Evolutionary conservation across 176 grass and related monocot genomes (phyloP).

Genomic region (Eremochloa ophiuroides): DNA sequence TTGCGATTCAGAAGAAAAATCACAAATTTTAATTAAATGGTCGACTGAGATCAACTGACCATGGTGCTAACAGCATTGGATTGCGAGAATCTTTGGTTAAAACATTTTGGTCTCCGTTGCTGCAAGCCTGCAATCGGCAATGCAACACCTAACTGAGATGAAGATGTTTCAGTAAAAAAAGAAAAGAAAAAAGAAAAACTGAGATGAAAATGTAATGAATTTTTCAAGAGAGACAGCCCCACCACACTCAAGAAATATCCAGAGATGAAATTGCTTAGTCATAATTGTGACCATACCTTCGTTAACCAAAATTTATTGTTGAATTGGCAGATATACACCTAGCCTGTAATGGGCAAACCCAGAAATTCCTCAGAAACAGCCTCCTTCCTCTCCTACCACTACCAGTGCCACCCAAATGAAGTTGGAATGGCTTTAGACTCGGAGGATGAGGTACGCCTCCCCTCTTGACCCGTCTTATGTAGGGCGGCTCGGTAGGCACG

Average conservation of each 20-base stretch:
- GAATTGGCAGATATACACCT: background rate
- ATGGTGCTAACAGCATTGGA: background rate
- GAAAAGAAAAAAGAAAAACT: too few species aligned
- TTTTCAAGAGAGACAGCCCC: background rate
- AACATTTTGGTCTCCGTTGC: background rate
- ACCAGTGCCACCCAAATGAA: too few species aligned
- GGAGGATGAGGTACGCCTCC: too few species aligned
- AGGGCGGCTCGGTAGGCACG: too few species aligned
- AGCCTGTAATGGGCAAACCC: background rate
- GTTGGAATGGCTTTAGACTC: too few species aligned
- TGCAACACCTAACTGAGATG: background rate
- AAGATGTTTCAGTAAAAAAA: too few species aligned
- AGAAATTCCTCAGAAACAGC: slow-evolving; percentile 9
- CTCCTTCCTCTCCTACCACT: slow-evolving; percentile 64
- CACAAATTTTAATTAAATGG: background rate
- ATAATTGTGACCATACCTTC: background rate
- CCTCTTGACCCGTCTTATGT: too few species aligned
- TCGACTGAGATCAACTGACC: background rate
- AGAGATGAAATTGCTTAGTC: background rate
- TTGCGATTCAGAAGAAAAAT: background rate
- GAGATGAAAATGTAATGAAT: background rate
- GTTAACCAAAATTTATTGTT: background rate
- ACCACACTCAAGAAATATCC: background rate
- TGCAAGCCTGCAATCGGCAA: background rate
- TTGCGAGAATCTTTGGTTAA: background rate